Conservation (phyloP, 2,329 filamentous ascomycete species). For the Helicocarpus griseus region DNA sequence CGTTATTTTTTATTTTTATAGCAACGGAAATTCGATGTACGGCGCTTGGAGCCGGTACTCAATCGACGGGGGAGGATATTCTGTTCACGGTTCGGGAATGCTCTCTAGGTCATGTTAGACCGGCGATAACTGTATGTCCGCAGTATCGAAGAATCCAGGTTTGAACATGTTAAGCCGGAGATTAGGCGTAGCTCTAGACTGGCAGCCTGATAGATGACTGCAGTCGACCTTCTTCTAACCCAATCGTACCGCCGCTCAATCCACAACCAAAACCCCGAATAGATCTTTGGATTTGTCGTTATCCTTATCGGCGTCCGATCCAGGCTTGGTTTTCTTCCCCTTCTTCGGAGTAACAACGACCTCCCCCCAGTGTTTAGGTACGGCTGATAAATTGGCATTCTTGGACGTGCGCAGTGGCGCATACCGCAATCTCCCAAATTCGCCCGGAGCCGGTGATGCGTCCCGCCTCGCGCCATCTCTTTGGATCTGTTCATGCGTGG, state of each 20-base stretch:
- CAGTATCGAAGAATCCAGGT: neutral
- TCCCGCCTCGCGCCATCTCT: slow-evolving; percentile 2
- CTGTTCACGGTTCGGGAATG: neutral
- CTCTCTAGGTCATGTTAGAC: neutral
- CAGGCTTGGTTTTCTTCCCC: slow-evolving; percentile 19
- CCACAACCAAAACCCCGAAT: slow-evolving; percentile 32
- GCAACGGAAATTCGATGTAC: no score
- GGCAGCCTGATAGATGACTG: neutral
- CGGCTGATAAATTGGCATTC: slow-evolving; percentile 13
- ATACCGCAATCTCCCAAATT: slow-evolving; percentile 12
- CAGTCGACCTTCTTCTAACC: neutral
- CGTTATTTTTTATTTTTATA: no score
- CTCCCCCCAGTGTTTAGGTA: slow-evolving; percentile 36
- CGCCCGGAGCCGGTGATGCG: slow-evolving; percentile 9
- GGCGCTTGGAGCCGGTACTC: no score
- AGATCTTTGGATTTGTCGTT: slow-evolving; percentile 21
- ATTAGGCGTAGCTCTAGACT: neutral
- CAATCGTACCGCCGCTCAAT: slow-evolving; percentile 5
- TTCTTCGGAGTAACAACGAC: slow-evolving; percentile 33
- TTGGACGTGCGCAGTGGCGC: slow-evolving; percentile 8
- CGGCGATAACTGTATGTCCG: no score
- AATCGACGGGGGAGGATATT: neutral
- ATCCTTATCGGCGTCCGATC: slow-evolving; percentile 16
- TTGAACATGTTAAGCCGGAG: neutral
- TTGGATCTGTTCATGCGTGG: slow-evolving; percentile 7